A percentile compares a stretch with the other conserved stretches of the same genome.
Evolutionary conservation across 139 green algal species (phyloP).

Genomic region (Picochlorum sp.): DNA sequence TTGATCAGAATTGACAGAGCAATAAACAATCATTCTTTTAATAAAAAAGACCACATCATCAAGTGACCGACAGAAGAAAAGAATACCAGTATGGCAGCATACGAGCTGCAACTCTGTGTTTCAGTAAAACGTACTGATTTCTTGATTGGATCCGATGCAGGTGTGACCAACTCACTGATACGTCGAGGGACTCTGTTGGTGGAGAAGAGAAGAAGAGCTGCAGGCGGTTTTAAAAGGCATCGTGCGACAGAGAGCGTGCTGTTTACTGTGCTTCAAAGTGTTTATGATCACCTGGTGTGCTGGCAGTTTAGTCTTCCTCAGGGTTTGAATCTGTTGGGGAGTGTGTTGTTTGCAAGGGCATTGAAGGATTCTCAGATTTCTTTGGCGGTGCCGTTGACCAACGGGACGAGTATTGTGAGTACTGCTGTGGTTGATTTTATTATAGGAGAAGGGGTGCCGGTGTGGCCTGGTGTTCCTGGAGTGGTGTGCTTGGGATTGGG

Average conservation of each 20-base stretch:
- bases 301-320: conserved; percentile 30
- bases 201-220: background rate
- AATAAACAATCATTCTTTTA: too few relatives aligned
- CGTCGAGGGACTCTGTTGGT: conserved; percentile 27
- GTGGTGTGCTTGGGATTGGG: conserved; percentile 17
- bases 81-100: too few relatives aligned
- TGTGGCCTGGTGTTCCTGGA: conserved; percentile 32
- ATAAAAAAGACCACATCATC: too few relatives aligned
- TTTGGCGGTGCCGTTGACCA: conserved; percentile 50
- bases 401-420: conserved; percentile 47
- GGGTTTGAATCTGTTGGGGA: conserved; percentile 40
- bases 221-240: too few relatives aligned
- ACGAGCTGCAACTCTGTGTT: too few relatives aligned
- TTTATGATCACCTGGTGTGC: conserved; percentile 15
- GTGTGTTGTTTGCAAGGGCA: conserved; percentile 40
- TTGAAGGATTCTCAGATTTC: conserved; percentile 36
- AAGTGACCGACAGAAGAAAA: too few relatives aligned
- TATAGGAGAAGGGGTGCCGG: conserved; percentile 43
- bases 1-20: too few relatives aligned
- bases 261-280: too few relatives aligned
- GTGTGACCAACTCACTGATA: conserved; percentile 55
- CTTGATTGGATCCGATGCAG: too few relatives aligned
- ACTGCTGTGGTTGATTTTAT: conserved; percentile 53
- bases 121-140: too few relatives aligned
- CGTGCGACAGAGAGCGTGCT: too few relatives aligned